phyloP scores from a whole-genome alignment of 495 filamentous ascomycete genomes.

The Neurospora sp. region DNA sequence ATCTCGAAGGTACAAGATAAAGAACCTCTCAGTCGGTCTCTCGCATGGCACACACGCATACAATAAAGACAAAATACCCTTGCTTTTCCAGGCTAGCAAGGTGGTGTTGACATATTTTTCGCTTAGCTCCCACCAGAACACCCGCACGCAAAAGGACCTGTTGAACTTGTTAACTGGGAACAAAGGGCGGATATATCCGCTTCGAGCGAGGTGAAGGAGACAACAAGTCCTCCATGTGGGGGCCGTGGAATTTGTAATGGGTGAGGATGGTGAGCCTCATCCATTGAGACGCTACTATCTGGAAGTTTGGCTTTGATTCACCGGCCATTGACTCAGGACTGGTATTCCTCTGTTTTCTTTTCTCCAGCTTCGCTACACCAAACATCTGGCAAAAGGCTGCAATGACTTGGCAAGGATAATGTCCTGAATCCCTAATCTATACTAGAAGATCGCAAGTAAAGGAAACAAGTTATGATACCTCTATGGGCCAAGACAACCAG shows the following conservation, averaged over 20 bases:
- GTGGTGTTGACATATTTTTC: neutral
- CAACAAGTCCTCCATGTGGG: neutral
- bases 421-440: neutral
- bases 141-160: neutral
- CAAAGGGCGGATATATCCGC: neutral
- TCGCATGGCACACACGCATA: neutral
- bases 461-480: neutral
- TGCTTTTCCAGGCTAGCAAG: neutral
- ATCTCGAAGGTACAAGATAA: neutral
- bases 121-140: neutral
- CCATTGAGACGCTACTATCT: neutral
- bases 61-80: neutral
- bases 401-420: neutral
- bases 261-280: neutral
- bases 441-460: neutral
- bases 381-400: neutral
- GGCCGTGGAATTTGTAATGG: neutral
- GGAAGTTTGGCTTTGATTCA: neutral
- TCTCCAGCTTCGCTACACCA: neutral
- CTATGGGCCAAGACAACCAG: neutral
- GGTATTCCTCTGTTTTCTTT: neutral
- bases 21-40: neutral
- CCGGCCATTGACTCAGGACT: neutral
- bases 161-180: neutral
- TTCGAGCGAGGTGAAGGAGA: neutral